These are phyloP conservation scores for Prunus armeniaca DNA, from an alignment of 306 rosid genomes.

Conservation along the genomic window DNA sequence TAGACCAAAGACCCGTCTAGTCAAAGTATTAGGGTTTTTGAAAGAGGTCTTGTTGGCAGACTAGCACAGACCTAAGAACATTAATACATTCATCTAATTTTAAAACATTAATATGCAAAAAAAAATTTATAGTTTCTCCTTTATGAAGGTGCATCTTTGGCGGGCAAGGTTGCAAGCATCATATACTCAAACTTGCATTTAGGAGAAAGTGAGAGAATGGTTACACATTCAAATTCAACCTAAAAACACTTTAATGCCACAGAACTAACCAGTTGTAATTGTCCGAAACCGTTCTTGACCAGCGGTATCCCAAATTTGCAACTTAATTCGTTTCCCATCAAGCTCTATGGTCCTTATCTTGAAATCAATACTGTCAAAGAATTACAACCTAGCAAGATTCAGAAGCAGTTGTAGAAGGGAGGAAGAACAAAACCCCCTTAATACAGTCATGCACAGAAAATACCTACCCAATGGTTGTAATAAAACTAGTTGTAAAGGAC, in stretches of 20 bases:
- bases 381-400: slow-evolving; percentile 27
- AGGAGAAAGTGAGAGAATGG: background rate
- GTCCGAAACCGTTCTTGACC: slow-evolving; percentile 96
- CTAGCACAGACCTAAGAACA: background rate
- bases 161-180: background rate
- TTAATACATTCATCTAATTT: background rate
- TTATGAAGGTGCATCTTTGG: background rate
- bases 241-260: background rate
- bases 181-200: background rate
- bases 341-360: slow-evolving; percentile 97
- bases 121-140: background rate
- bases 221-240: slow-evolving; percentile 6
- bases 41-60: background rate
- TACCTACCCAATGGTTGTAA: slow-evolving; percentile 88
- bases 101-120: background rate
- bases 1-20: background rate
- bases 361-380: slow-evolving; percentile 77
- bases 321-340: slow-evolving; percentile 85
- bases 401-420: slow-evolving; percentile 14
- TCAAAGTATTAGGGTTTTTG: background rate
- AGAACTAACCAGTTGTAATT: slow-evolving; percentile 84
- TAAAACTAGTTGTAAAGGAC: slow-evolving; percentile 92
- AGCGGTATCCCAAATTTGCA: slow-evolving; percentile 99
- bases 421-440: slow-evolving; percentile 2
- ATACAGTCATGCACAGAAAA: background rate